Percentiles rank a stretch among this genome's conserved stretches.
Evolutionary conservation across 805 yeast species (phyloP).

Genomic region (Ogataea siamensis): DNA sequence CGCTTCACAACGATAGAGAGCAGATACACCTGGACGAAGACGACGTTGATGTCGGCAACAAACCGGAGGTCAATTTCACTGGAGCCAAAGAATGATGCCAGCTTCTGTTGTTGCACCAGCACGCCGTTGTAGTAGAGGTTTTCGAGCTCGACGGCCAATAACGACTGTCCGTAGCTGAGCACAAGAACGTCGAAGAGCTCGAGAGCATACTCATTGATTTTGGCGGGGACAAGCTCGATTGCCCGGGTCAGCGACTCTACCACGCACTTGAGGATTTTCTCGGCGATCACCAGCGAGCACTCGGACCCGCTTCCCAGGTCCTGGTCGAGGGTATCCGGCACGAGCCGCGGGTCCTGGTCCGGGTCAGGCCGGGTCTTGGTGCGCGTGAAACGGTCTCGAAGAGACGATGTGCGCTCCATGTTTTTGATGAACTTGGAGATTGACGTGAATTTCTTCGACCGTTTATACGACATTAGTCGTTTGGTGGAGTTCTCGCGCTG

Average conservation of each 20-base stretch:
- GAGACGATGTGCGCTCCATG: constrained; percentile 42
- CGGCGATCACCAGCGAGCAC: constrained; percentile 49
- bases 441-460: constrained; percentile 26
- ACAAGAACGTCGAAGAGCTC: constrained; percentile 67
- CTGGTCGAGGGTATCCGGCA: constrained; percentile 13
- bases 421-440: constrained; percentile 50
- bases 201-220: constrained; percentile 57
- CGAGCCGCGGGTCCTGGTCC: constrained; percentile 15
- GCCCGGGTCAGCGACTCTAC: constrained; percentile 78
- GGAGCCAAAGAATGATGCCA: constrained; percentile 28
- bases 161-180: constrained; percentile 68
- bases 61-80: constrained; percentile 22
- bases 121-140: constrained; percentile 47
- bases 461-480: constrained; percentile 19
- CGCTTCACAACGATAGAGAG: constrained; percentile 72
- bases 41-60: constrained; percentile 24
- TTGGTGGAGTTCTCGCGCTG: constrained; percentile 17
- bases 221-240: constrained; percentile 66
- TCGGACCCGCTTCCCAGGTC: constrained; percentile 15
- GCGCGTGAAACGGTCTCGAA: constrained; percentile 28
- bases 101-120: constrained; percentile 27
- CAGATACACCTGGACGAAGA: constrained; percentile 44
- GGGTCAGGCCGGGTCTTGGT: constrained; percentile 8
- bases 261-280: constrained; percentile 61
- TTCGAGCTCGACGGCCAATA: constrained; percentile 74